phyloP scores from a whole-genome alignment of 331 rosid genomes.

The Malus hybrid region DNA sequence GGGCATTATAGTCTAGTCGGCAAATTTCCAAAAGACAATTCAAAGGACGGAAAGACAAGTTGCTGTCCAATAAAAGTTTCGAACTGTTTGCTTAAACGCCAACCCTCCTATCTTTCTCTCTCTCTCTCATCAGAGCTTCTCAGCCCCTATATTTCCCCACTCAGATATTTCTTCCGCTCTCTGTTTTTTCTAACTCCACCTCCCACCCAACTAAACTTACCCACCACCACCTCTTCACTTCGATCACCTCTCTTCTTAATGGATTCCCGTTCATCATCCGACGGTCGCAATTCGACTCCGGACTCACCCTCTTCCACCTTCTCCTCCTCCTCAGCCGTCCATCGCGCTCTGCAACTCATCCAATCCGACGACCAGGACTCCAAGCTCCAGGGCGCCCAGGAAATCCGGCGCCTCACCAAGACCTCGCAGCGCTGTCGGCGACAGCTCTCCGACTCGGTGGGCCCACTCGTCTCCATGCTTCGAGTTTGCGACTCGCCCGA shows the following conservation, averaged over 20 bases:
- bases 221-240: background rate
- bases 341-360: conserved; percentile 55
- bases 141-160: background rate
- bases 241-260: background rate
- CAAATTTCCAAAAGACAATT: background rate
- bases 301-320: background rate
- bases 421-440: conserved; percentile 78
- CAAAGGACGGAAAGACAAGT: background rate
- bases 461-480: conserved; percentile 78
- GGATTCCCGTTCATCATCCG: background rate
- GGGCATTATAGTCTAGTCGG: no score
- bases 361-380: conserved; percentile 49
- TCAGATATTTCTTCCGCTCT: background rate
- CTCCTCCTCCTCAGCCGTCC: conserved; percentile 38
- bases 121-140: background rate
- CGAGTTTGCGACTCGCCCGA: conserved; percentile 43
- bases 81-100: background rate
- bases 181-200: background rate
- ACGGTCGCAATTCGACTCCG: background rate
- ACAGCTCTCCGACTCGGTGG: conserved; percentile 50
- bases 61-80: background rate
- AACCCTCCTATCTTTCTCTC: background rate
- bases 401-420: conserved; percentile 84
- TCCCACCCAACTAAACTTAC: background rate
- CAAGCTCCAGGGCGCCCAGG: conserved; percentile 54